Evolutionary conservation across 805 yeast genomes (phyloP).

Genomic region (Clavispora santaluciae): DNA sequence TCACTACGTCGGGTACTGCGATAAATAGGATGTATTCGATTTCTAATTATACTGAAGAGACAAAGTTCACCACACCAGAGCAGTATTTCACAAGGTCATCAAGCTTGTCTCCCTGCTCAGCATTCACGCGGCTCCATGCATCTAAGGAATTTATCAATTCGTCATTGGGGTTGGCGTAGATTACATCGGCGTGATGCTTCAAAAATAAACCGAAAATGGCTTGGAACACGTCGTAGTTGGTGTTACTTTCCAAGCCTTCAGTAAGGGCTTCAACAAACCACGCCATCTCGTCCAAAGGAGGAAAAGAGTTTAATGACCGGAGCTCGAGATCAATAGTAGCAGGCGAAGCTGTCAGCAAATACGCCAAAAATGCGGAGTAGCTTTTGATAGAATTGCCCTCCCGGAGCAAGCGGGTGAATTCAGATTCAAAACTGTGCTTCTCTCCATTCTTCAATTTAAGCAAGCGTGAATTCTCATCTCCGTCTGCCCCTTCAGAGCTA

Average conservation of each 20-base stretch:
- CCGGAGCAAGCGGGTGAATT: conserved; percentile 63
- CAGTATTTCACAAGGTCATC: conserved; percentile 74
- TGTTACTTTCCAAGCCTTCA: conserved; percentile 50
- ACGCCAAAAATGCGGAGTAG: conserved; percentile 48
- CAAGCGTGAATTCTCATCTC: conserved; percentile 27
- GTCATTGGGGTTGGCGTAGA: conserved; percentile 37
- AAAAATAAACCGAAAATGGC: conserved; percentile 75
- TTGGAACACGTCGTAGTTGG: conserved; percentile 71
- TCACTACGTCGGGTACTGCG: neutral
- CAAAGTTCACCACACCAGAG: conserved; percentile 68
- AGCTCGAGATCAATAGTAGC: conserved; percentile 81
- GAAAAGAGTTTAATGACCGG: conserved; percentile 63
- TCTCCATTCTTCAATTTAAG: conserved; percentile 29
- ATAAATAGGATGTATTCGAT: neutral
- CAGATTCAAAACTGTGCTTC: conserved; percentile 58
- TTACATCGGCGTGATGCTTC: conserved; percentile 77
- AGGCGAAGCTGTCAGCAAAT: conserved; percentile 62
- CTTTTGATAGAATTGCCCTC: conserved; percentile 40
- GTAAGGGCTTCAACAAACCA: conserved; percentile 65
- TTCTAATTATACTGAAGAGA: conserved; percentile 36
- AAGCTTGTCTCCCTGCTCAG: conserved; percentile 40
- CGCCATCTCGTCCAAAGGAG: conserved; percentile 64
- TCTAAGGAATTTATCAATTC: conserved; percentile 43
- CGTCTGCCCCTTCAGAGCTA: conserved; percentile 17
- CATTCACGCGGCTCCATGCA: conserved; percentile 44